A percentile compares a stretch with the other conserved stretches of the same genome.
These are phyloP conservation scores for Chytridium lagenaria DNA, from an alignment of 371 early-diverging fungal genomes.

Conservation along the genomic window DNA sequence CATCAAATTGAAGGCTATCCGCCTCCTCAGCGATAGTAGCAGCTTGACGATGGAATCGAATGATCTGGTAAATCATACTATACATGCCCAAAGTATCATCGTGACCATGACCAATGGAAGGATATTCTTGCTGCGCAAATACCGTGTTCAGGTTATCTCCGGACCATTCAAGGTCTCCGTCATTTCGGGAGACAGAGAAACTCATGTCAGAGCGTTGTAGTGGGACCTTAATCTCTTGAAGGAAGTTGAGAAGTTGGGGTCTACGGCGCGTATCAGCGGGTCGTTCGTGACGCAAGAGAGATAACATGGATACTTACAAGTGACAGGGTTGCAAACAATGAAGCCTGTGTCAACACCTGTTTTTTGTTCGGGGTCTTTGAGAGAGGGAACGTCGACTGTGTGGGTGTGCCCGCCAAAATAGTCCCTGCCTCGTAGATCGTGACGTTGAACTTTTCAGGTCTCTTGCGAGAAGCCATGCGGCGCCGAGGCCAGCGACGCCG, in stretches of 20 bases:
- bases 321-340: conserved; percentile 66
- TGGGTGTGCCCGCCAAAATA: conserved; percentile 69
- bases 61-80: conserved; percentile 58
- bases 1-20: conserved; percentile 47
- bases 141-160: conserved; percentile 58
- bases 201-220: conserved; percentile 57
- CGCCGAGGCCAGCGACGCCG: conserved; percentile 54
- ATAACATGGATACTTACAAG: conserved; percentile 41
- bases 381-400: conserved; percentile 59
- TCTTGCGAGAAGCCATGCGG: conserved; percentile 61
- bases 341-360: conserved; percentile 72
- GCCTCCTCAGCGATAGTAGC: conserved; percentile 49
- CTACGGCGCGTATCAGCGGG: conserved; percentile 26
- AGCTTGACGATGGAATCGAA: conserved; percentile 62
- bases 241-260: conserved; percentile 58
- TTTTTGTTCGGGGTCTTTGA: conserved; percentile 26
- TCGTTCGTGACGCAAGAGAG: no score
- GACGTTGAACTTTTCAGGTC: conserved; percentile 47
- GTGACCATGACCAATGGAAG: conserved; percentile 33
- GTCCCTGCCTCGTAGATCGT: conserved; percentile 57
- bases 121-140: conserved; percentile 59
- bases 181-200: conserved; percentile 62
- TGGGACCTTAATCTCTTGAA: conserved; percentile 52
- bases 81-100: conserved; percentile 44
- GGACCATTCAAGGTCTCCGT: conserved; percentile 71